Conservation (phyloP, 2,329 filamentous ascomycete species). For the Magnaporthales sp. region DNA sequence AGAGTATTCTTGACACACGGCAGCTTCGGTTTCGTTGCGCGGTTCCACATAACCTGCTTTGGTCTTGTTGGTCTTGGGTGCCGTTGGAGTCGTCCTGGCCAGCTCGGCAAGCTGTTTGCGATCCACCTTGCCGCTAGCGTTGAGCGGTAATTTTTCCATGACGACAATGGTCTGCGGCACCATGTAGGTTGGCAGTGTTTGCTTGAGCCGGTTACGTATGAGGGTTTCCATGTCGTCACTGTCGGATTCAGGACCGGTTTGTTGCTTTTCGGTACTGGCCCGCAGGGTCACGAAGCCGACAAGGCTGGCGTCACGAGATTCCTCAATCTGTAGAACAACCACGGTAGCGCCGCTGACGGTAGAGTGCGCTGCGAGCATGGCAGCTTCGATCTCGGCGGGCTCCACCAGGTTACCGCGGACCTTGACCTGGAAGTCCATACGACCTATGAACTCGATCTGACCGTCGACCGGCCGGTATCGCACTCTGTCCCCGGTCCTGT, state of each 20-base stretch:
- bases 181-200: conserved; percentile 19
- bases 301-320: neutral
- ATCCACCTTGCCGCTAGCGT: conserved; percentile 25
- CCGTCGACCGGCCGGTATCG: neutral
- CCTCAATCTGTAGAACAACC: neutral
- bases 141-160: conserved; percentile 21
- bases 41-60: neutral
- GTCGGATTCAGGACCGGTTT: neutral
- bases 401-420: conserved; percentile 1
- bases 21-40: neutral
- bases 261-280: neutral
- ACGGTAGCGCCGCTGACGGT: neutral
- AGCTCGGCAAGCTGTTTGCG: conserved; percentile 16
- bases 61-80: no score
- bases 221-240: neutral
- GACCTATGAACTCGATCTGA: neutral
- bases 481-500: neutral
- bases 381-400: neutral
- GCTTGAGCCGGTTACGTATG: neutral
- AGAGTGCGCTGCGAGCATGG: neutral
- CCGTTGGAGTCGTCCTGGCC: neutral
- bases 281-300: neutral
- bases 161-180: conserved; percentile 23
- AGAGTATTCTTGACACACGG: neutral
- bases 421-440: conserved; percentile 2